Evolutionary conservation across 1,284 basidiomycete genomes (phyloP).

Genomic region (Malassezia nana): DNA sequence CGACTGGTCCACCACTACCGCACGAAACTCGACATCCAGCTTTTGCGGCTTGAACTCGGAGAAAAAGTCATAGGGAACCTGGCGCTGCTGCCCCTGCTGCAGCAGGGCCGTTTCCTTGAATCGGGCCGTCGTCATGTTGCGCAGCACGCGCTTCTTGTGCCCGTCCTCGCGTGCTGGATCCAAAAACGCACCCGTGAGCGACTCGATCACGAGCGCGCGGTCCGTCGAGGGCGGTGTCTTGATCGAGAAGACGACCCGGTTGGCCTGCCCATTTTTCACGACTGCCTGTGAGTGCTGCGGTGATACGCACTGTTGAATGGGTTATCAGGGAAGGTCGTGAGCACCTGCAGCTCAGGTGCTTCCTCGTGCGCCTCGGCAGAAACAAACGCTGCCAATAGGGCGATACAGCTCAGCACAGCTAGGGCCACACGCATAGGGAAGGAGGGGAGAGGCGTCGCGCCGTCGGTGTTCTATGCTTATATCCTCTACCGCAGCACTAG

Average conservation of each 20-base stretch:
- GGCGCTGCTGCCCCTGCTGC: slow-evolving; percentile 29
- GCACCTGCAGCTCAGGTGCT: slow-evolving; percentile 36
- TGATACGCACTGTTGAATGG: slow-evolving; percentile 28
- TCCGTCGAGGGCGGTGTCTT: slow-evolving; percentile 32
- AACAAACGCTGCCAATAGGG: slow-evolving; percentile 13
- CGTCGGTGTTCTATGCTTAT: neutral
- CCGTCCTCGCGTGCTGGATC: slow-evolving; percentile 39
- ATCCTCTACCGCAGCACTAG: neutral
- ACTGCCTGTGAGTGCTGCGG: slow-evolving; percentile 14
- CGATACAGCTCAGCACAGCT: slow-evolving; percentile 1
- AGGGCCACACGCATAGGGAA: neutral
- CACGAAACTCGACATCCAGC: slow-evolving; percentile 35
- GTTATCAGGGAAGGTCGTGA: slow-evolving; percentile 44
- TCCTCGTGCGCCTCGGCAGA: slow-evolving; percentile 28
- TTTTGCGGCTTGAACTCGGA: slow-evolving; percentile 46
- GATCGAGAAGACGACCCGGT: slow-evolving; percentile 43
- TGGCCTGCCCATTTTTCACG: slow-evolving; percentile 44
- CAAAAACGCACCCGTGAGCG: slow-evolving; percentile 43
- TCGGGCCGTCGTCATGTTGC: slow-evolving; percentile 44
- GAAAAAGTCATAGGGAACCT: slow-evolving; percentile 43
- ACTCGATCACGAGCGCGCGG: slow-evolving; percentile 34
- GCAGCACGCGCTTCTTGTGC: slow-evolving; percentile 34
- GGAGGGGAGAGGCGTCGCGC: neutral
- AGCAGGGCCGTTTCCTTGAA: slow-evolving; percentile 36
- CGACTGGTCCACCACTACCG: slow-evolving; percentile 36